Conservation (phyloP, 2,329 filamentous ascomycete genomes). For the Sclerotinia minor region DNA sequence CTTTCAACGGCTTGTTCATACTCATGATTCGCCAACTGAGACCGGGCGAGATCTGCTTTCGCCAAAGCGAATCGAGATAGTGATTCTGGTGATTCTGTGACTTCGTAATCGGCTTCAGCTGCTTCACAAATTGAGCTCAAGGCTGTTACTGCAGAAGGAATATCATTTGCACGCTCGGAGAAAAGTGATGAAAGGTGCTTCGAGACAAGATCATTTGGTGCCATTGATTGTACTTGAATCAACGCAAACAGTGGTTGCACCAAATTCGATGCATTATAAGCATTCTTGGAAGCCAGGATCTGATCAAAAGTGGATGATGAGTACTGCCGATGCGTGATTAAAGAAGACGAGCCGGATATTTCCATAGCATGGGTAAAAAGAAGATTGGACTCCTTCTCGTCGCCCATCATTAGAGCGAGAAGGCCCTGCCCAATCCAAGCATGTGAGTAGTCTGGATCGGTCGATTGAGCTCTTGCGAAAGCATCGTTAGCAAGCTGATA, state of each 20-base stretch:
- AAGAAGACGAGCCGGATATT: constrained; percentile 75
- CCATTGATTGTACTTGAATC: constrained; percentile 73
- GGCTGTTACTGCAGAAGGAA: constrained; percentile 59
- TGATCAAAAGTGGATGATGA: constrained; percentile 80
- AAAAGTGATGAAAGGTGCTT: constrained; percentile 79
- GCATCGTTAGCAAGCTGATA: constrained; percentile 82
- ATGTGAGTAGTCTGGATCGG: constrained; percentile 88
- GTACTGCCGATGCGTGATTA: constrained; percentile 76
- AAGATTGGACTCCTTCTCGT: constrained; percentile 73
- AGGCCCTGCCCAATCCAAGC: constrained; percentile 94
- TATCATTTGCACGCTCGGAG: constrained; percentile 75
- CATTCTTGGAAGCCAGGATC: constrained; percentile 59
- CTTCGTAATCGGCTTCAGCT: constrained; percentile 81
- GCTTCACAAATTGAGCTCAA: constrained; percentile 66
- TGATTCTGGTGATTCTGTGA: constrained; percentile 71
- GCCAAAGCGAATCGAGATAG: constrained; percentile 78
- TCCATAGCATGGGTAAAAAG: constrained; percentile 95
- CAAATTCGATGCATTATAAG: constrained; percentile 58
- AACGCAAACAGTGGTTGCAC: constrained; percentile 89
- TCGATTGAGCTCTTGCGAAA: constrained; percentile 88
- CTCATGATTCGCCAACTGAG: constrained; percentile 67
- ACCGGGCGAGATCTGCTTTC: constrained; percentile 84
- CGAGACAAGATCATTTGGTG: constrained; percentile 68
- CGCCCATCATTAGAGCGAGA: constrained; percentile 70
- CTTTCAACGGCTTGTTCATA: constrained; percentile 73